Evolutionary conservation across 306 rosid genomes (phyloP).

Genomic region (Corylus americana): DNA sequence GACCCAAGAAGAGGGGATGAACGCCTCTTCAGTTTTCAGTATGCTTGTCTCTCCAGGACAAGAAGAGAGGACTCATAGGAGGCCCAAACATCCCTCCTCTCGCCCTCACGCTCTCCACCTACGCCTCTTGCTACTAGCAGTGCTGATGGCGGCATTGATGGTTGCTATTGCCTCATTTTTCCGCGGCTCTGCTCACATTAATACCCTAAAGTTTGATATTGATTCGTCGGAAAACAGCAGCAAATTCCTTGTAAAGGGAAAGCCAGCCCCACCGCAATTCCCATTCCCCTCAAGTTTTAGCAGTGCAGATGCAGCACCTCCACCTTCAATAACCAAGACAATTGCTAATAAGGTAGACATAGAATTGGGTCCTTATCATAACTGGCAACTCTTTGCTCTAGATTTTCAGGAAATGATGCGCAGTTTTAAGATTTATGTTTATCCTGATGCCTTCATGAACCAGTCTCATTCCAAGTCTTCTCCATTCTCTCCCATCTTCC

Average conservation of each 20-base stretch:
- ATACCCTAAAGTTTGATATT: not conserved
- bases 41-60: not conserved
- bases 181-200: not conserved
- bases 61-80: not conserved
- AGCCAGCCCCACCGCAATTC: not conserved
- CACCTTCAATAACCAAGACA: not conserved
- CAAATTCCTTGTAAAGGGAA: not conserved
- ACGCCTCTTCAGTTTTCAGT: not conserved
- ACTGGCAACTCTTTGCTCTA: constrained; percentile 26
- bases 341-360: not conserved
- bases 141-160: not conserved
- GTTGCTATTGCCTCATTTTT: not conserved
- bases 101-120: not conserved
- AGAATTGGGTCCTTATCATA: constrained; percentile 30
- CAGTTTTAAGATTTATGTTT: constrained; percentile 28
- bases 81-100: not conserved
- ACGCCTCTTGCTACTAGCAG: not conserved
- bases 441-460: constrained; percentile 19
- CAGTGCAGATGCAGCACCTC: not conserved
- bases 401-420: constrained; percentile 30
- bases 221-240: not conserved
- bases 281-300: not conserved
- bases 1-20: not conserved
- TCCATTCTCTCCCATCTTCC: constrained; percentile 23
- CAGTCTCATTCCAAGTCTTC: constrained; percentile 2